These are phyloP conservation scores for Cutaneotrichosporon sp. DNA, from an alignment of 1,284 basidiomycete species.

Conservation along the genomic window DNA sequence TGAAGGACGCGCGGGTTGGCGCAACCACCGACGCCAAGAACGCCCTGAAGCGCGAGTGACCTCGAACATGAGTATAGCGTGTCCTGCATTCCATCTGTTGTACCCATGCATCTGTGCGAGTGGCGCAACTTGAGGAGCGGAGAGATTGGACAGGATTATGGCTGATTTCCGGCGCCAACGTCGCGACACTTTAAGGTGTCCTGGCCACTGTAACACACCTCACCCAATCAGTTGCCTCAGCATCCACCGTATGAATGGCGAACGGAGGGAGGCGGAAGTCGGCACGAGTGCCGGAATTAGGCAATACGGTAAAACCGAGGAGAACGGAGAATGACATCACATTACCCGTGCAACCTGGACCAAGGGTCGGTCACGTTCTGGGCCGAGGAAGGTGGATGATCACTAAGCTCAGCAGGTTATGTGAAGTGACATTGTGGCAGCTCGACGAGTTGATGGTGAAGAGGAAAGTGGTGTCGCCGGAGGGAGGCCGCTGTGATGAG, in stretches of 20 bases:
- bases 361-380: slow-evolving; percentile 7
- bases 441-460: background rate
- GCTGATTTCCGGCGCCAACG: background rate
- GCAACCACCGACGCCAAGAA: slow-evolving; percentile 14
- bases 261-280: background rate
- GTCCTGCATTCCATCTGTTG: slow-evolving; percentile 2
- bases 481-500: background rate
- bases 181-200: background rate
- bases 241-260: background rate
- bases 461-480: background rate
- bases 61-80: background rate
- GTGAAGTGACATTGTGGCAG: background rate
- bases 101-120: slow-evolving; percentile 1
- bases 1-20: slow-evolving; percentile 33
- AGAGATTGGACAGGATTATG: background rate
- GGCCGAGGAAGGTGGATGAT: slow-evolving; percentile 5
- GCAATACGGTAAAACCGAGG: slow-evolving; percentile 5
- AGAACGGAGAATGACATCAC: background rate
- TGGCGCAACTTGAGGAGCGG: background rate
- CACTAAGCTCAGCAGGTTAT: background rate
- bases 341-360: background rate
- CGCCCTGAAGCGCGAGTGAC: background rate
- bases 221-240: background rate
- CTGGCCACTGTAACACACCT: background rate
- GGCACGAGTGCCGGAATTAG: background rate